Percentiles rank a stretch among this genome's conserved stretches.
Conservation (phyloP, 331 rosid species). For the Quercus tomentella region DNA sequence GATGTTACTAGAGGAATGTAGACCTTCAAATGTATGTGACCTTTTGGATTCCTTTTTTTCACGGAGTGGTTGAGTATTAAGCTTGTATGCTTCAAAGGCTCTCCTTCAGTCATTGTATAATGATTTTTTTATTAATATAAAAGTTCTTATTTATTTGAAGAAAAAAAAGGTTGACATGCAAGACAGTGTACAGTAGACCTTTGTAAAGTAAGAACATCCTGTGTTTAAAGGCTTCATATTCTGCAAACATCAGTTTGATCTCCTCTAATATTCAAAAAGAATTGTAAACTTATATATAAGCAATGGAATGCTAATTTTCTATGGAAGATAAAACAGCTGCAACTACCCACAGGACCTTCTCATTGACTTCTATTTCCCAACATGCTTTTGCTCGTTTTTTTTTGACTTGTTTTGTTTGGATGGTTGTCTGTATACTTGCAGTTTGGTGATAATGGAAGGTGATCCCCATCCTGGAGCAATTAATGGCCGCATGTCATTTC, state of each 20-base stretch:
- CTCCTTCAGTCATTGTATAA: no score
- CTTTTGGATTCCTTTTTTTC: no score
- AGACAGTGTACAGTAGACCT: background rate
- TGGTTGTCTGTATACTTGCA: constrained; percentile 23
- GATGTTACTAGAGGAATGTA: no score
- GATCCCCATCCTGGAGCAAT: constrained; percentile 88
- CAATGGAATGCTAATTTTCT: background rate
- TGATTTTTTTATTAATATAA: no score
- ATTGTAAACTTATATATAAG: background rate
- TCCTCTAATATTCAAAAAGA: background rate
- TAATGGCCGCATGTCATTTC: constrained; percentile 87
- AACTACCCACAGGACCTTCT: background rate
- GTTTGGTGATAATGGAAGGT: constrained; percentile 81
- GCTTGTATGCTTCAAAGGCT: no score
- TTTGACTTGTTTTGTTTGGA: background rate
- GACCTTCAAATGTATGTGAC: no score
- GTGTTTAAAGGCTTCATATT: background rate
- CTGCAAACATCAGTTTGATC: background rate
- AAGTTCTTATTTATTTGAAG: background rate
- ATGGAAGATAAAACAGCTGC: background rate
- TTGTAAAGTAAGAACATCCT: background rate
- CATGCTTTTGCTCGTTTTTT: constrained; percentile 2
- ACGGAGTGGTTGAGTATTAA: no score
- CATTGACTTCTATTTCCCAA: background rate
- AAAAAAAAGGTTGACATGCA: background rate